Percentiles rank a stretch among this genome's conserved stretches.
Conservation (phyloP, 2,329 filamentous ascomycete genomes). For the Nemania abortiva region DNA sequence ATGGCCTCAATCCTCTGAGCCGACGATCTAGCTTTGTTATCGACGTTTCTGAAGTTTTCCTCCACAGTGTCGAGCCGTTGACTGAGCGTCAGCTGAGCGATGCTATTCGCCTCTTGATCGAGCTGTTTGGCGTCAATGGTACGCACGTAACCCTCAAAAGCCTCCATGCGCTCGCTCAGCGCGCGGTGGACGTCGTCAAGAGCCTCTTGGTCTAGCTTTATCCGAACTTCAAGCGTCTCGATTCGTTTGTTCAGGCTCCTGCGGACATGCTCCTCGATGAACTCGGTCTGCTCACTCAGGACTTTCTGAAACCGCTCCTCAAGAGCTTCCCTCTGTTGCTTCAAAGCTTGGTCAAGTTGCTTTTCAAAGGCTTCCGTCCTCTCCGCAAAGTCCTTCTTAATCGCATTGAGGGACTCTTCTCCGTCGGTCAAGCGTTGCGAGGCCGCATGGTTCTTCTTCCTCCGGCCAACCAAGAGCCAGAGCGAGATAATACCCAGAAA, state of each 20-base stretch:
- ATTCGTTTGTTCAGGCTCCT: conserved; percentile 43
- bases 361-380: conserved; percentile 39
- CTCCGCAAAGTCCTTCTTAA: conserved; percentile 36
- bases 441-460: conserved; percentile 22
- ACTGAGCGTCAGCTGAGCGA: conserved; percentile 42
- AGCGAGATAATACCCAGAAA: conserved; percentile 33
- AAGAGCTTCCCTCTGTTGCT: conserved; percentile 34
- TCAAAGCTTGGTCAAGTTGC: conserved; percentile 37
- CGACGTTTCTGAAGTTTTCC: conserved; percentile 38
- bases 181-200: conserved; percentile 43
- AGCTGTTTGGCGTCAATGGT: conserved; percentile 47
- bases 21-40: conserved; percentile 41
- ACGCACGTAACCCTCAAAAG: conserved; percentile 44
- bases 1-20: conserved; percentile 45
- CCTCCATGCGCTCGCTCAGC: conserved; percentile 44
- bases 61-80: conserved; percentile 45
- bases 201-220: conserved; percentile 46
- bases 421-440: conserved; percentile 19
- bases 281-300: conserved; percentile 37
- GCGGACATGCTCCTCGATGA: conserved; percentile 41
- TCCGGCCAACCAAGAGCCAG: conserved; percentile 35
- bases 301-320: conserved; percentile 40
- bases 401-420: conserved; percentile 33
- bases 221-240: conserved; percentile 44
- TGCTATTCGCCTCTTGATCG: conserved; percentile 46